Base-by-base conservation (phyloP, 139 green algal species). In the Coelastrella sp. region DNA sequence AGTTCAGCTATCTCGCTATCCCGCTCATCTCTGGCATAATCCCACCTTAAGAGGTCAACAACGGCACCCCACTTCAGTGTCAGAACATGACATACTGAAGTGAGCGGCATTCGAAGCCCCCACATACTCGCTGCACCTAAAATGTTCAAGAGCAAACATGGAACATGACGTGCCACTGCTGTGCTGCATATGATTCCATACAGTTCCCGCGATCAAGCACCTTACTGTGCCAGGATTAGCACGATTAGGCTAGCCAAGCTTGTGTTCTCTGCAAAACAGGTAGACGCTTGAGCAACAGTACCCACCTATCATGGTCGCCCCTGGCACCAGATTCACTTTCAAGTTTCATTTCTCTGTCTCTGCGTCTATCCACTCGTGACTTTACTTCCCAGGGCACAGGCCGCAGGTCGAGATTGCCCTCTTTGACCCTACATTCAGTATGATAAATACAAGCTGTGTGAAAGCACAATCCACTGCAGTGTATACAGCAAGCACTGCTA, bases 1-100 rank as follows among this genome's bases (percentile, higher is more conserved):
- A 91, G 87, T 11, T 80, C 65, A 71, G 87, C 87, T 73, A 87
- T 86, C 65, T 91, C 87, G 19, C 32, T 79, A 14, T 91, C 87
- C 6, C 78, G 61, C 4, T 86, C 65, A 32, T 86, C 77, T 47
- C 22, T 13, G 14, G 14, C 19, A 66, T 87, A 90, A 59, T 90
- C 85, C 85, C 85, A 90, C 22, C 85, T 90, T 22, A 56, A 73
- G 6, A 57, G 47, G 7, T 16, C 3, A 7, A 77, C 3, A 77
- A 32, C 13, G n/a, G 2, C 16, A 22, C 71, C 19, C 0, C 71
- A 77, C 10, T 71, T 10, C 8, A 71, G 0, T 47, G 32, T 47
- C 32, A 47, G 32, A 0, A 47, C 32, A 47, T 47, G 32, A 47
- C 32, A 47, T 47, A 1, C 32, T 47, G 32, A 47, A 47, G 32